Conservation (phyloP, 257 asterid species). For the Scutellaria baicalensis region DNA sequence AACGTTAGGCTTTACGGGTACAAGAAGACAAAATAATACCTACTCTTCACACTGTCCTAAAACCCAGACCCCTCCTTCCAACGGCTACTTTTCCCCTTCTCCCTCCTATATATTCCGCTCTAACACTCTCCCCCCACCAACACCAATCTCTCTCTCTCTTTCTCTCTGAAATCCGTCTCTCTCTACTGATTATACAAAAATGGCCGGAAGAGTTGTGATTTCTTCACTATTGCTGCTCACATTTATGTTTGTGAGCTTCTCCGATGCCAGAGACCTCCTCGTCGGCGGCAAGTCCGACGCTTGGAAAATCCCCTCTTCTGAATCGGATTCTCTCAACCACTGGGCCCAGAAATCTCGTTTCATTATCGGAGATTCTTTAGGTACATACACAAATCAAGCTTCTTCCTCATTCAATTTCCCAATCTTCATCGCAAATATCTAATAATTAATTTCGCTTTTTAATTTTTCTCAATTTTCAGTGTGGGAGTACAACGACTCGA, state of each 20-base stretch:
- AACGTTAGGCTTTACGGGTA: conserved; percentile 18
- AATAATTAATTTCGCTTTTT: neutral
- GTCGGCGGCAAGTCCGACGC: conserved; percentile 52
- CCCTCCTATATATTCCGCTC: conserved; percentile 13
- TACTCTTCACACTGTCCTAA: conserved; percentile 1
- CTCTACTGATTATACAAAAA: neutral
- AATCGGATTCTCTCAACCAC: conserved; percentile 46
- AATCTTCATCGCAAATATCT: neutral
- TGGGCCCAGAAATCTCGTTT: conserved; percentile 75
- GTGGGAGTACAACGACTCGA: conserved; percentile 44
- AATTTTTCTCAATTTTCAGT: conserved; percentile 27
- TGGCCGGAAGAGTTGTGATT: conserved; percentile 18
- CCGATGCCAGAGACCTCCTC: conserved; percentile 52
- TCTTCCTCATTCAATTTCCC: neutral
- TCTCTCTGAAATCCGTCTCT: neutral
- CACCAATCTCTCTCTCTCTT: neutral
- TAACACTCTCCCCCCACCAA: neutral
- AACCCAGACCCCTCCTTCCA: conserved; percentile 13
- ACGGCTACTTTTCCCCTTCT: conserved; percentile 29
- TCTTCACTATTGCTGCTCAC: conserved; percentile 13
- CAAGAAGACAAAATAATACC: conserved; percentile 13
- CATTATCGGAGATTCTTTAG: conserved; percentile 59
- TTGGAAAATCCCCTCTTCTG: conserved; percentile 56
- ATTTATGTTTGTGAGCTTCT: conserved; percentile 20
- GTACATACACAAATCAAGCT: conserved; percentile 15